Evolutionary conservation across 2,329 filamentous ascomycete species (phyloP).

Genomic region (Paraphaeosphaeria minitans): DNA sequence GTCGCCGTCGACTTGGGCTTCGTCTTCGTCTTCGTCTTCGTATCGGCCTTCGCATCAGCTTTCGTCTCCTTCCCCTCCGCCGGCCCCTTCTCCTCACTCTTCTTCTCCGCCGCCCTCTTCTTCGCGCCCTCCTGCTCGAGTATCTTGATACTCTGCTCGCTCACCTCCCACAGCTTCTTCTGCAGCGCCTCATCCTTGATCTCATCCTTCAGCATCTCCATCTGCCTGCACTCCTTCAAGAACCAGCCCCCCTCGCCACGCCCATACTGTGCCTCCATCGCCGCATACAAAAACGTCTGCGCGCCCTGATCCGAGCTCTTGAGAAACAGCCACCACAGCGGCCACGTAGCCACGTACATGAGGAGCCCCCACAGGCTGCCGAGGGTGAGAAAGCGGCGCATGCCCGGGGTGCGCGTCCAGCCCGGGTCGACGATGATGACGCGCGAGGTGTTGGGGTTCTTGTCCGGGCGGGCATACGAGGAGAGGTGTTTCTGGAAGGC

Average conservation of each 20-base stretch:
- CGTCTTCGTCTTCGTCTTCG: conserved; percentile 37
- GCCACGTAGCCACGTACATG: conserved; percentile 77
- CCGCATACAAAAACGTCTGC: conserved; percentile 83
- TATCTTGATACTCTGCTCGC: conserved; percentile 76
- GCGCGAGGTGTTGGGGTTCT: conserved; percentile 78
- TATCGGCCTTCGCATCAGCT: conserved; percentile 36
- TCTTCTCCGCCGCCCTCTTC: conserved; percentile 64
- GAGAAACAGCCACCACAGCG: conserved; percentile 82
- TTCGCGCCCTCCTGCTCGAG: conserved; percentile 80
- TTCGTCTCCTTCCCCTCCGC: neutral
- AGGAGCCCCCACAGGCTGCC: conserved; percentile 81
- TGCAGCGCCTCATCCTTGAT: conserved; percentile 78
- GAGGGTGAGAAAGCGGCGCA: conserved; percentile 81
- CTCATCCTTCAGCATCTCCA: conserved; percentile 73
- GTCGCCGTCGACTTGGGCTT: conserved; percentile 35
- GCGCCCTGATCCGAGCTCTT: conserved; percentile 85
- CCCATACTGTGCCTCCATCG: conserved; percentile 77
- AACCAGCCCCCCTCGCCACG: conserved; percentile 71
- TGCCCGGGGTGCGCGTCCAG: conserved; percentile 82
- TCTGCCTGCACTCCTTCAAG: conserved; percentile 86
- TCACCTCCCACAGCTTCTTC: conserved; percentile 88
- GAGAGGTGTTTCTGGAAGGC: conserved; percentile 93
- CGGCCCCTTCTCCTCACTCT: conserved; percentile 38
- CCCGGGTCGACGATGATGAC: conserved; percentile 90
- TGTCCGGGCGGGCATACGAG: conserved; percentile 81